Evolutionary conservation across 495 filamentous ascomycete genomes (phyloP).

Genomic region (Lineolata rhizophorae): DNA sequence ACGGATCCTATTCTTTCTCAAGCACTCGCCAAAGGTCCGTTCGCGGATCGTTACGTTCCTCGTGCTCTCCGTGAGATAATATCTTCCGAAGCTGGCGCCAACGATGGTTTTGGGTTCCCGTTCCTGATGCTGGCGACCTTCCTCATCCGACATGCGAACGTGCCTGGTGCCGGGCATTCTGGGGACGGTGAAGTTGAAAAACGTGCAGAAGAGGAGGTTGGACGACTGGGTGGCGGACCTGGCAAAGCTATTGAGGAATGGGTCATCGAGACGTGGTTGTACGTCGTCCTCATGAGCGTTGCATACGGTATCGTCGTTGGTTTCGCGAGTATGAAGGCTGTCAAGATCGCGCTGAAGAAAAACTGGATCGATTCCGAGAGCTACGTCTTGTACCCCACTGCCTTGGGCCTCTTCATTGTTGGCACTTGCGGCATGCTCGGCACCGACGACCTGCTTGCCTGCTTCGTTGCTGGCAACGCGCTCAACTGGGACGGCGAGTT

Average conservation of each 20-base stretch:
- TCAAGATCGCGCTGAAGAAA: slow-evolving; percentile 4
- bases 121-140: slow-evolving; percentile 34
- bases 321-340: slow-evolving; percentile 5
- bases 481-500: slow-evolving; percentile 5
- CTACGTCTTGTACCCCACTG: slow-evolving; percentile 5
- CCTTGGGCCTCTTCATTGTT: slow-evolving; percentile 5
- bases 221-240: slow-evolving; percentile 27
- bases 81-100: slow-evolving; percentile 35
- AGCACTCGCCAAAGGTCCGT: slow-evolving; percentile 38
- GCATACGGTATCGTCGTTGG: slow-evolving; percentile 5
- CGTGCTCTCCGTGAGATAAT: slow-evolving; percentile 37
- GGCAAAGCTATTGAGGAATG: too few relatives aligned
- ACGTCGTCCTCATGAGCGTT: slow-evolving; percentile 6
- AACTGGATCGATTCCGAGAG: slow-evolving; percentile 7
- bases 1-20: slow-evolving; percentile 40
- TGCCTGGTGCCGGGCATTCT: too few relatives aligned
- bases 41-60: slow-evolving; percentile 36
- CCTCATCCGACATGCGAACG: slow-evolving; percentile 31
- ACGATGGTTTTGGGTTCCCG: slow-evolving; percentile 38
- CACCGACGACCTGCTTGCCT: slow-evolving; percentile 7
- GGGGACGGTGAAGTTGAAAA: too few relatives aligned
- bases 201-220: neutral
- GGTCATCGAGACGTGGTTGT: slow-evolving; percentile 7
- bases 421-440: slow-evolving; percentile 5
- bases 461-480: slow-evolving; percentile 6